Conservation (phyloP, 73 alveolate genomes). For the Symbiodinium pilosum region DNA sequence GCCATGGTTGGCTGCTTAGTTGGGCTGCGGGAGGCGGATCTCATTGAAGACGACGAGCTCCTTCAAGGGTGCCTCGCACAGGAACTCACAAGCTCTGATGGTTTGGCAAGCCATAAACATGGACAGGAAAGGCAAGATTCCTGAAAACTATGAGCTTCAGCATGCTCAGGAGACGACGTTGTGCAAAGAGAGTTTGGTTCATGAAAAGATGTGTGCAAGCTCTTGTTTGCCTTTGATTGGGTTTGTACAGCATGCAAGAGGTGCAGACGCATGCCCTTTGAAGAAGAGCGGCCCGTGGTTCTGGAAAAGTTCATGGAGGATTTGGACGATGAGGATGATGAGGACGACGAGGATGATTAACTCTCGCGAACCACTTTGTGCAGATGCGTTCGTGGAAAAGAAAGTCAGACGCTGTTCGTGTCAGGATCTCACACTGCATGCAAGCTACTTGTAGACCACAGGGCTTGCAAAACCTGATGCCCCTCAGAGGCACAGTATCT, state of each 20-base stretch:
- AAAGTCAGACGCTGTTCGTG: background rate
- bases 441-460: too few species aligned
- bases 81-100: too few species aligned
- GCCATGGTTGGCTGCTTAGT: conserved; percentile 82
- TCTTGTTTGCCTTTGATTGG: background rate
- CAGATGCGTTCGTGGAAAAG: background rate
- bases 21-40: conserved; percentile 67
- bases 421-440: too few species aligned
- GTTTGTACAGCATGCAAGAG: background rate
- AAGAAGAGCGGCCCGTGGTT: conserved; percentile 37
- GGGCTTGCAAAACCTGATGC: too few species aligned
- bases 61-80: conserved; percentile 40
- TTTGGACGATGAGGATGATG: conserved; percentile 18
- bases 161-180: too few species aligned
- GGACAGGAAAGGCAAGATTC: too few species aligned
- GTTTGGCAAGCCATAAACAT: too few species aligned
- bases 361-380: background rate
- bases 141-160: too few species aligned
- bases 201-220: too few species aligned
- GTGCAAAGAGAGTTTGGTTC: too few species aligned
- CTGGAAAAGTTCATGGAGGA: conserved; percentile 77
- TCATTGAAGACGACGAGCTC: conserved; percentile 64
- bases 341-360: conserved; percentile 39
- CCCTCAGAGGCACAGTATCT: too few species aligned
- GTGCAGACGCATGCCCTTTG: conserved; percentile 63